These are phyloP conservation scores for Apiospora pterosperma DNA, from an alignment of 2,329 filamentous ascomycete genomes.

Conservation along the genomic window DNA sequence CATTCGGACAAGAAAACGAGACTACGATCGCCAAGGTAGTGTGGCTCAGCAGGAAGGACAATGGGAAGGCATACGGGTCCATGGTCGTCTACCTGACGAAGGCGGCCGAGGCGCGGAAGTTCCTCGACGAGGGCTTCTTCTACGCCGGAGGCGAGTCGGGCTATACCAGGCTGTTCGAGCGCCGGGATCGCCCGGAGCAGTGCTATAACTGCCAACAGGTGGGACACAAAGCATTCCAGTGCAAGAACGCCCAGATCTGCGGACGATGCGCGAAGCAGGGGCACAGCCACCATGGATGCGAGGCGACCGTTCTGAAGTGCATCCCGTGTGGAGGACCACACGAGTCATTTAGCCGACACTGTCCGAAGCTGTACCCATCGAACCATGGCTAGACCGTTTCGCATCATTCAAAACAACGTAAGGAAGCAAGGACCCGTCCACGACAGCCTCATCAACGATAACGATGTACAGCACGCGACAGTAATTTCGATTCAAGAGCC, in stretches of 20 bases:
- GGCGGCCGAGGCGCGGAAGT: not conserved
- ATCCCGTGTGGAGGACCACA: not conserved
- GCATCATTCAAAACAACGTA: not conserved
- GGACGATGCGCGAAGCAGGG: not conserved
- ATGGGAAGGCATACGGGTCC: not conserved
- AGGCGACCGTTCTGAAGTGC: not conserved
- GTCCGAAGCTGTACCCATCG: not conserved
- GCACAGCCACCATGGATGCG: not conserved
- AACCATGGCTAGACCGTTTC: not conserved
- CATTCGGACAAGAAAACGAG: no score
- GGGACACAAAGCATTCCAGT: no score
- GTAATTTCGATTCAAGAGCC: not conserved
- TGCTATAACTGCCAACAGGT: slow-evolving; percentile 8
- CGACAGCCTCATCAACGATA: not conserved
- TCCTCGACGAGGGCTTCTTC: no score
- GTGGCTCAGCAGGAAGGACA: no score
- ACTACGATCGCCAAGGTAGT: no score
- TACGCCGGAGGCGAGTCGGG: slow-evolving; percentile 17
- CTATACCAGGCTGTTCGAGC: slow-evolving; percentile 14
- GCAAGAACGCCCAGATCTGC: no score
- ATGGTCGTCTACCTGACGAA: slow-evolving; percentile 22
- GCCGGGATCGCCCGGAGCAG: slow-evolving; percentile 18
- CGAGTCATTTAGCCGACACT: not conserved
- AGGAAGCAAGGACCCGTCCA: not conserved
- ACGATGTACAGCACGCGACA: not conserved